Conservation (phyloP, 1,284 basidiomycete genomes). For the Ceratobasidium sp. region DNA sequence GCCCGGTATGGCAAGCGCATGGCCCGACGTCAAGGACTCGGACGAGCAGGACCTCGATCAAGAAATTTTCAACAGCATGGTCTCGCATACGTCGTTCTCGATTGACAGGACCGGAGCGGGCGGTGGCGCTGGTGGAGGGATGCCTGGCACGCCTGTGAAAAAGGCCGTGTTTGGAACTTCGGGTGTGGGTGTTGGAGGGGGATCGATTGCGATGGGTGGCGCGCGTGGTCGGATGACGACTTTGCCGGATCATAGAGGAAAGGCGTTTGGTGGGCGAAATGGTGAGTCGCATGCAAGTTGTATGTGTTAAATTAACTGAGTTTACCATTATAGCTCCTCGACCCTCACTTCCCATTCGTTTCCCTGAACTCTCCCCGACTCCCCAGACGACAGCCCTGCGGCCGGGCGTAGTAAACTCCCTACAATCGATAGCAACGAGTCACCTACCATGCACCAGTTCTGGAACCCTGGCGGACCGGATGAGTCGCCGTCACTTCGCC, state of each 20-base stretch:
- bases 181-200: background rate
- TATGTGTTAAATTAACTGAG: background rate
- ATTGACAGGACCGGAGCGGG: slow-evolving; percentile 60
- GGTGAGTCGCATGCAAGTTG: background rate
- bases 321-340: slow-evolving; percentile 7
- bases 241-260: slow-evolving; percentile 31
- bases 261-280: slow-evolving; percentile 37
- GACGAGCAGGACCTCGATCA: slow-evolving; percentile 68
- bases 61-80: slow-evolving; percentile 78
- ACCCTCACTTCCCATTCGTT: slow-evolving; percentile 30
- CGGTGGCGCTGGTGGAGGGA: slow-evolving; percentile 67
- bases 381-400: slow-evolving; percentile 41
- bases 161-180: slow-evolving; percentile 54
- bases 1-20: slow-evolving; percentile 68
- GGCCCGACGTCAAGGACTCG: slow-evolving; percentile 66
- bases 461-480: slow-evolving; percentile 24
- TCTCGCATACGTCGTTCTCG: slow-evolving; percentile 58
- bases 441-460: slow-evolving; percentile 27
- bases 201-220: slow-evolving; percentile 36
- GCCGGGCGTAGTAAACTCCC: slow-evolving; percentile 23
- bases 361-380: slow-evolving; percentile 40
- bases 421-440: slow-evolving; percentile 34
- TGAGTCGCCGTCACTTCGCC: slow-evolving; percentile 29
- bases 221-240: slow-evolving; percentile 37
- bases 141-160: slow-evolving; percentile 84